phyloP scores from a whole-genome alignment of 2,329 filamentous ascomycete species.

The Xylariaceae sp. region DNA sequence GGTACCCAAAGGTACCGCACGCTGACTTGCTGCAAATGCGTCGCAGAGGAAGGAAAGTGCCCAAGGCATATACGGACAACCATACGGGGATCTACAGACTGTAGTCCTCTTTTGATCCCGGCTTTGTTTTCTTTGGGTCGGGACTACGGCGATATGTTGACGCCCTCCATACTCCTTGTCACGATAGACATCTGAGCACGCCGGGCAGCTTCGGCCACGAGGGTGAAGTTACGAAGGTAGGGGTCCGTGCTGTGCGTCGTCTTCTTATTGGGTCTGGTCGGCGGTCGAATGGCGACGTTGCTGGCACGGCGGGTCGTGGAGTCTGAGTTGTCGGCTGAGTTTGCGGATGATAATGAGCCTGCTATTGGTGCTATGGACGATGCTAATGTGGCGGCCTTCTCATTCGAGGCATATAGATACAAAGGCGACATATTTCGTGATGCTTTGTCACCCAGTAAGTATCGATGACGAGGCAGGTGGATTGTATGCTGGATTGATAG shows the following conservation, averaged over 20 bases:
- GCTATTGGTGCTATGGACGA: neutral
- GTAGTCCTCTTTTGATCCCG: neutral
- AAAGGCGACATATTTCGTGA: conserved; percentile 14
- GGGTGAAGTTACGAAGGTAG: conserved; percentile 74
- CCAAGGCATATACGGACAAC: too few species aligned
- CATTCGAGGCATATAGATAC: conserved; percentile 12
- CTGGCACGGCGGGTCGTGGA: conserved; percentile 16
- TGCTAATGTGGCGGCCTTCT: conserved; percentile 5
- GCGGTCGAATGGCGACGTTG: conserved; percentile 24
- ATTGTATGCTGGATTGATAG: neutral
- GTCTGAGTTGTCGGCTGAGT: conserved; percentile 15
- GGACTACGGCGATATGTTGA: conserved; percentile 46
- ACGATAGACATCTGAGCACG: conserved; percentile 85
- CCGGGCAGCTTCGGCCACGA: conserved; percentile 89
- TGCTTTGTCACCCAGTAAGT: neutral
- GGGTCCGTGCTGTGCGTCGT: conserved; percentile 39
- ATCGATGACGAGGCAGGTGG: neutral
- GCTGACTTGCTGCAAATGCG: too few species aligned
- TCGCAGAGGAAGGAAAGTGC: too few species aligned
- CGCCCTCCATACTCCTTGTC: conserved; percentile 76
- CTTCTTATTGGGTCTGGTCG: conserved; percentile 20
- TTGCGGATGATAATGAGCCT: conserved; percentile 12
- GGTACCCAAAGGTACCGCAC: too few species aligned
- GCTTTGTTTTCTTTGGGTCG: neutral
- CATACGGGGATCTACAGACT: too few species aligned